phyloP scores from a whole-genome alignment of 768 basidiomycete species.

The Tylopilus cervinicoccineus region DNA sequence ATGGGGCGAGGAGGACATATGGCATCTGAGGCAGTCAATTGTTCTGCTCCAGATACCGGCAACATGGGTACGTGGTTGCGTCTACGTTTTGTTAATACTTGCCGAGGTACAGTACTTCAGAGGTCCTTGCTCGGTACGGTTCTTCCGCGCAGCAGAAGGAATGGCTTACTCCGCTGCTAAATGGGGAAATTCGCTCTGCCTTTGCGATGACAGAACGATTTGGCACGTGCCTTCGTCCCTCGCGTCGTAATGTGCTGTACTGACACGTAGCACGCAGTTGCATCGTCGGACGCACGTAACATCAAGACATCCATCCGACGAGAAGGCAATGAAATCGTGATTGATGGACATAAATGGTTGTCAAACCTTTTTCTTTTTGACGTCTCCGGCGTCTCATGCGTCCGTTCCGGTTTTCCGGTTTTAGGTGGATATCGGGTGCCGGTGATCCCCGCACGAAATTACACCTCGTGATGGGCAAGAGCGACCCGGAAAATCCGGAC shows the following conservation, averaged over 20 bases:
- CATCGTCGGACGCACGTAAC: constrained; percentile 96
- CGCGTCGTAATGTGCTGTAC: constrained; percentile 4
- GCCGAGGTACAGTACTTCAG: constrained; percentile 37
- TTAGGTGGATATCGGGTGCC: constrained; percentile 95
- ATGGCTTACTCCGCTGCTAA: constrained; percentile 84
- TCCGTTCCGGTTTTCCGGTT: constrained; percentile 9
- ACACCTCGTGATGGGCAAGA: constrained; percentile 94
- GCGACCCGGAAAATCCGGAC: constrained; percentile 77
- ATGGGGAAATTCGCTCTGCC: constrained; percentile 90
- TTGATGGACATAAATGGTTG: constrained; percentile 96
- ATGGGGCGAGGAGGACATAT: constrained; percentile 81
- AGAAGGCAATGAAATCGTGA: constrained; percentile 84
- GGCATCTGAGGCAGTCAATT: constrained; percentile 87
- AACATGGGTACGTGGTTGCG: constrained; percentile 73
- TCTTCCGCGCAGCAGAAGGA: constrained; percentile 84
- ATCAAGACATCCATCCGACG: constrained; percentile 82
- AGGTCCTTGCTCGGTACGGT: constrained; percentile 96
- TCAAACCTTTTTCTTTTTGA: constrained; percentile 2
- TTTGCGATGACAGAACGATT: constrained; percentile 98
- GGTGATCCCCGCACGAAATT: constrained; percentile 87
- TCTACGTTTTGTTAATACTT: not conserved
- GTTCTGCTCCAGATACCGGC: constrained; percentile 95
- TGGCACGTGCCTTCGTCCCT: constrained; percentile 38
- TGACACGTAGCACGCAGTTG: constrained; percentile 39
- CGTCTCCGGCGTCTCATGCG: constrained; percentile 9